phyloP scores from a whole-genome alignment of 129 eudicot species.

The Artemisia tridentata region DNA sequence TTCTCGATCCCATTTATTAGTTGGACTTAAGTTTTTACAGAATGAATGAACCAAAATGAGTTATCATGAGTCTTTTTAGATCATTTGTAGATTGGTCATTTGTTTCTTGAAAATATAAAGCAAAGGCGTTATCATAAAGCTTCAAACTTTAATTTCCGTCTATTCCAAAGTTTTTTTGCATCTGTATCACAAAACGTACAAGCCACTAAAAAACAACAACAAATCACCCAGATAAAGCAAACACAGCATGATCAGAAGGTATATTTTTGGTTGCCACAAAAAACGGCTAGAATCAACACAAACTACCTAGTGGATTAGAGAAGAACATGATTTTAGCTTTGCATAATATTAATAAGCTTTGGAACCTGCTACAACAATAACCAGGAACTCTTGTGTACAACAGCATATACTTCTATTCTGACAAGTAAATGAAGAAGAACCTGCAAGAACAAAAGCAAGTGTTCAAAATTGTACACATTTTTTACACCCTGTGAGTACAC shows the following conservation, averaged over 20 bases:
- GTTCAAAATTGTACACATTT: neutral
- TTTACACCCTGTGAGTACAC: conserved; percentile 12
- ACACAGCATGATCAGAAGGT: too few species aligned
- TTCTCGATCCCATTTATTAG: neutral
- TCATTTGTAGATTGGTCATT: conserved; percentile 8
- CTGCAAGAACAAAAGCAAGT: conserved; percentile 17
- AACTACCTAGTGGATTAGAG: neutral
- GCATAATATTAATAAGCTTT: neutral
- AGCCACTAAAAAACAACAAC: too few species aligned
- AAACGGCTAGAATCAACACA: neutral
- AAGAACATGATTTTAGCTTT: neutral
- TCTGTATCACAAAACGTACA: too few species aligned
- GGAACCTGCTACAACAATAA: conserved; percentile 5
- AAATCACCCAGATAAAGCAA: too few species aligned
- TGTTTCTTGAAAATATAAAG: conserved; percentile 1
- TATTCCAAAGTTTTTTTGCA: too few species aligned
- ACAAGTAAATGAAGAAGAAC: neutral
- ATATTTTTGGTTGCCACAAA: neutral
- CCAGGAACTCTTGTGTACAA: conserved; percentile 8
- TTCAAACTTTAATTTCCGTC: neutral
- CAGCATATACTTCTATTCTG: neutral
- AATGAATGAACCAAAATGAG: neutral
- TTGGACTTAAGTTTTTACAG: neutral
- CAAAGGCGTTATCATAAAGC: neutral
- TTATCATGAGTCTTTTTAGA: neutral